Conservation (phyloP, 306 rosid genomes). For the Quercus suber region DNA sequence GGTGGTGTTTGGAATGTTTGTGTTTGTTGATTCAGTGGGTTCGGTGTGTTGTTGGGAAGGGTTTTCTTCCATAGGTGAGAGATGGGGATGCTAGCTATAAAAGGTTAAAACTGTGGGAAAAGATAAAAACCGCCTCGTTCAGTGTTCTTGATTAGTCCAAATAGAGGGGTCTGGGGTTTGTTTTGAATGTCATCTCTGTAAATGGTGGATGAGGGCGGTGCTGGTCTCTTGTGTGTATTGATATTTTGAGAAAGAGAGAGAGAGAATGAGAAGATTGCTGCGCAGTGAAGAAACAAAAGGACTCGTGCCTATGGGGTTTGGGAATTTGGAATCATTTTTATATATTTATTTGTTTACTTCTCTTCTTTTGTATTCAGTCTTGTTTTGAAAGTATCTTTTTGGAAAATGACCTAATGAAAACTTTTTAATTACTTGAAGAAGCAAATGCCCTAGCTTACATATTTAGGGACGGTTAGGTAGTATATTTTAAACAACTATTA, state of each 20-base stretch:
- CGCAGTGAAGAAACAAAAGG: constrained; percentile 42
- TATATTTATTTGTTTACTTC: not conserved
- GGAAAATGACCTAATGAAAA: not conserved
- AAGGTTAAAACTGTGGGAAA: constrained; percentile 14
- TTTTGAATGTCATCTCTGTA: constrained; percentile 41
- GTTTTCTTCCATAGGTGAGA: constrained; percentile 37
- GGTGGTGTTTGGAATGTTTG: constrained; percentile 25
- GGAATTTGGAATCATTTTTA: constrained; percentile 46
- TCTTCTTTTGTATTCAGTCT: not conserved
- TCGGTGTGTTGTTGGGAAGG: constrained; percentile 12
- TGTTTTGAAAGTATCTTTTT: not conserved
- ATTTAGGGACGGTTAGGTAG: too few species aligned
- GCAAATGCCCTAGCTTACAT: too few species aligned
- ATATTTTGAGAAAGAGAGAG: constrained; percentile 17
- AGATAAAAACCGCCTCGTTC: constrained; percentile 68
- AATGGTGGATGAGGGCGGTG: constrained; percentile 97
- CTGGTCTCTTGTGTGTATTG: constrained; percentile 1
- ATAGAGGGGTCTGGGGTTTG: constrained; percentile 31
- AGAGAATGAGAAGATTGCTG: constrained; percentile 25
- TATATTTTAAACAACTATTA: too few species aligned
- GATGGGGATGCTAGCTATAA: constrained; percentile 11
- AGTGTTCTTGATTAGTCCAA: constrained; percentile 54
- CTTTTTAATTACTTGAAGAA: too few species aligned
- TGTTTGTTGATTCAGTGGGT: constrained; percentile 27
- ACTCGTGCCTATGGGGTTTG: constrained; percentile 37